A percentile compares a stretch with the other conserved stretches of the same genome.
These are phyloP conservation scores for Boletellus ananas DNA, from an alignment of 768 basidiomycete genomes.

Conservation along the genomic window DNA sequence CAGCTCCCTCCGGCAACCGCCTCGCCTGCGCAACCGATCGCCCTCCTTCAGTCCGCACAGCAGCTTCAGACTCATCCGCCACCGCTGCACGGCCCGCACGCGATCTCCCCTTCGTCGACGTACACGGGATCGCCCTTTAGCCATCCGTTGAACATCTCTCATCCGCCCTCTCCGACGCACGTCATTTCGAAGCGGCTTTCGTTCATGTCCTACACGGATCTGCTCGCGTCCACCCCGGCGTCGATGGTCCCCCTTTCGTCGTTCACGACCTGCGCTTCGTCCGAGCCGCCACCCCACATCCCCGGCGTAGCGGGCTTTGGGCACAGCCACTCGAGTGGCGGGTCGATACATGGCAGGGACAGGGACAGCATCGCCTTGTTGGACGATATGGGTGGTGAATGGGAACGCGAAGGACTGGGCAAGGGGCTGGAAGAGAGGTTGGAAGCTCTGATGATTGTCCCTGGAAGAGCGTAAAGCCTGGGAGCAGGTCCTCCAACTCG, in stretches of 20 bases:
- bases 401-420: slow-evolving; percentile 83
- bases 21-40: slow-evolving; percentile 20
- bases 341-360: slow-evolving; percentile 26
- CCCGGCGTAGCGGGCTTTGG: slow-evolving; percentile 51
- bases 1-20: slow-evolving; percentile 26
- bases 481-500: not conserved
- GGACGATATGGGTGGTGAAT: slow-evolving; percentile 77
- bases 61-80: slow-evolving; percentile 18
- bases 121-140: slow-evolving; percentile 27
- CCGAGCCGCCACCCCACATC: slow-evolving; percentile 73
- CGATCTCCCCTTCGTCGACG: slow-evolving; percentile 23
- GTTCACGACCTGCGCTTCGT: slow-evolving; percentile 59
- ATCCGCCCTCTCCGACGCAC: slow-evolving; percentile 47
- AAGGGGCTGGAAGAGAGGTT: slow-evolving; percentile 79
- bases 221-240: slow-evolving; percentile 73
- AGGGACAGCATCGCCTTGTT: slow-evolving; percentile 44
- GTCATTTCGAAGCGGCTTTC: slow-evolving; percentile 66
- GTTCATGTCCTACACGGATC: slow-evolving; percentile 85
- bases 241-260: slow-evolving; percentile 68
- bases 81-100: slow-evolving; percentile 5
- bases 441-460: slow-evolving; percentile 48
- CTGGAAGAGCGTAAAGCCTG: slow-evolving; percentile 25
- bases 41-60: slow-evolving; percentile 14
- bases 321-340: slow-evolving; percentile 25
- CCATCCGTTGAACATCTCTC: slow-evolving; percentile 23